phyloP scores from a whole-genome alignment of 2,329 filamentous ascomycete species.

The Colletotrichum kahawae region DNA sequence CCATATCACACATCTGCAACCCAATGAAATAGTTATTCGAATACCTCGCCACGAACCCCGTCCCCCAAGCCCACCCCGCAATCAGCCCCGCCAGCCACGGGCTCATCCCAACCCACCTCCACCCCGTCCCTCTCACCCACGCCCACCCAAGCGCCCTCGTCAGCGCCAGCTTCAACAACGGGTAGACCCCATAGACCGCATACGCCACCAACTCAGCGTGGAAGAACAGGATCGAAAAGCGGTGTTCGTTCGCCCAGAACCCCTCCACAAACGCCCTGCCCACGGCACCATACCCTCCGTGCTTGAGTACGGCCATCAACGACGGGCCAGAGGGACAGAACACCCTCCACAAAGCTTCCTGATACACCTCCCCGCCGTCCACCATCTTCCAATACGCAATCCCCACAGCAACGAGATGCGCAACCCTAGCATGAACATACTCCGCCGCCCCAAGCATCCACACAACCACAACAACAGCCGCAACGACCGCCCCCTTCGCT shows the following conservation, averaged over 20 bases:
- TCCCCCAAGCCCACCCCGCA: slow-evolving; percentile 13
- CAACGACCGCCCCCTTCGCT: neutral
- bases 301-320: accelerated
- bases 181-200: neutral
- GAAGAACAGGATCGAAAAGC: neutral
- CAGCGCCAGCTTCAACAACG: neutral
- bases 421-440: slow-evolving; percentile 31
- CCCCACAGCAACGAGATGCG: slow-evolving; percentile 30
- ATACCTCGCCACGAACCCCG: slow-evolving; percentile 33
- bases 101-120: neutral
- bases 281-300: accelerated
- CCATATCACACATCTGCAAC: slow-evolving; percentile 41
- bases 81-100: slow-evolving; percentile 15
- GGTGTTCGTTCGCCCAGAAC: neutral
- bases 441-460: slow-evolving; percentile 33
- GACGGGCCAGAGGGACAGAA: neutral
- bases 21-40: slow-evolving; percentile 42
- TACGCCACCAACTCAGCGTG: slow-evolving; percentile 1
- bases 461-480: slow-evolving; percentile 24
- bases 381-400: slow-evolving; percentile 29
- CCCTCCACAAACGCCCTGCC: neutral
- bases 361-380: neutral
- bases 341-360: neutral
- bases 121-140: neutral
- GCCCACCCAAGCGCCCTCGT: neutral